These are phyloP conservation scores for Durio zibethinus DNA, from an alignment of 345 rosid species.

Conservation along the genomic window DNA sequence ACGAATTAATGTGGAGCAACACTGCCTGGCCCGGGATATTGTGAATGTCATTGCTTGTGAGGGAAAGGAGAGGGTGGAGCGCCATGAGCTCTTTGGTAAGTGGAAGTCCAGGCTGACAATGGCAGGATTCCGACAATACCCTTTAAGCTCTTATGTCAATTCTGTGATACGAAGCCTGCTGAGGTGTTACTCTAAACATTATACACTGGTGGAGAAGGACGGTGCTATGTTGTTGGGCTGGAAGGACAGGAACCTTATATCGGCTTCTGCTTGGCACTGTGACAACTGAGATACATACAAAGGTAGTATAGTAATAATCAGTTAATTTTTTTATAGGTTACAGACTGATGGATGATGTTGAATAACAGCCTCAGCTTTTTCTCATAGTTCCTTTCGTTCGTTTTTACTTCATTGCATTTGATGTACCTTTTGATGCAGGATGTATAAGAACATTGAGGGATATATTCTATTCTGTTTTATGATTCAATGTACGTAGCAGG, in stretches of 20 bases:
- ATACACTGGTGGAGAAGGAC: conserved; percentile 51
- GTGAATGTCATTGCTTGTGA: conserved; percentile 65
- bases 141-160: conserved; percentile 51
- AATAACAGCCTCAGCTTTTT: too few relatives aligned
- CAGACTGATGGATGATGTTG: neutral
- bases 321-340: conserved; percentile 1
- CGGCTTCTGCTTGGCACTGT: conserved; percentile 76
- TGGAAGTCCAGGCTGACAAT: conserved; percentile 70
- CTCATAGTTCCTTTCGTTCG: neutral
- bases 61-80: conserved; percentile 69
- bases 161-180: conserved; percentile 50
- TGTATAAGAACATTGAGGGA: neutral
- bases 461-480: neutral
- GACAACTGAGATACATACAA: neutral
- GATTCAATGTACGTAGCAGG: neutral
- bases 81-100: conserved; percentile 66
- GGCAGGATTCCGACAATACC: conserved; percentile 64
- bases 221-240: conserved; percentile 69
- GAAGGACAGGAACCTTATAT: conserved; percentile 56
- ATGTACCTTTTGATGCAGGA: neutral
- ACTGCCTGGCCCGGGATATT: conserved; percentile 64
- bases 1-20: conserved; percentile 53
- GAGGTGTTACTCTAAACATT: conserved; percentile 48
- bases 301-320: conserved; percentile 11
- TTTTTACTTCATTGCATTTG: neutral